phyloP scores from a whole-genome alignment of 176 grass and related monocot genomes.

The Saccharum officinarum region DNA sequence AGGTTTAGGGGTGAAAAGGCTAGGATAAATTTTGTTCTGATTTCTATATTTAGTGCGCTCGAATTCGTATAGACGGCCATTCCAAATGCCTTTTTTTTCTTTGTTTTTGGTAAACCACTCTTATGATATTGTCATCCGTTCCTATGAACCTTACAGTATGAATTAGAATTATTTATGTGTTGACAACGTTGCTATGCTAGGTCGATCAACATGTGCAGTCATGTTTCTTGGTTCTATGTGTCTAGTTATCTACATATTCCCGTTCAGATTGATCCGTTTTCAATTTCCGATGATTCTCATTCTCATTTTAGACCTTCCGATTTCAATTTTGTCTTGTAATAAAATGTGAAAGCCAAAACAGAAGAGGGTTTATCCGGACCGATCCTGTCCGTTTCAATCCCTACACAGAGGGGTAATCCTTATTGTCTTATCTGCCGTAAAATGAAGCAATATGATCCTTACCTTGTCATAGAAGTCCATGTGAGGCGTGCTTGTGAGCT shows the following conservation, averaged over 20 bases:
- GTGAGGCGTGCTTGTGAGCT: not conserved
- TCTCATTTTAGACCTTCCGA: too few relatives aligned
- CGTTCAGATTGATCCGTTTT: not conserved
- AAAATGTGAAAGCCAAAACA: not conserved
- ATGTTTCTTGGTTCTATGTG: not conserved
- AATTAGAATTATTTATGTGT: not conserved
- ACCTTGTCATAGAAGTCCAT: not conserved
- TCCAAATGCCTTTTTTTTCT: not conserved
- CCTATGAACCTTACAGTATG: not conserved
- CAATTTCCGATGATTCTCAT: too few relatives aligned
- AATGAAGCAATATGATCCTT: not conserved
- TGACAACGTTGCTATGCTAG: not conserved
- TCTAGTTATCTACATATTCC: not conserved
- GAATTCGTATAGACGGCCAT: not conserved
- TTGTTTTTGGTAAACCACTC: not conserved
- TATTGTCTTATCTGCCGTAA: not conserved
- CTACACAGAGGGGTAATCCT: not conserved
- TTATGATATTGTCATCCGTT: not conserved
- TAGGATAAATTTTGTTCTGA: not conserved
- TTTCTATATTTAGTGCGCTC: not conserved
- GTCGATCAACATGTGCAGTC: not conserved
- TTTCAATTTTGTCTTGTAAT: not conserved
- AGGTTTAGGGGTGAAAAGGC: not conserved
- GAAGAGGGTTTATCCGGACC: accelerated
- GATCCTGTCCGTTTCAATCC: not conserved